Evolutionary conservation across 2,329 filamentous ascomycete genomes (phyloP), one percentile per base, ranked within the genome.

Genomic region (Pestalotiopsis sp.): DNA sequence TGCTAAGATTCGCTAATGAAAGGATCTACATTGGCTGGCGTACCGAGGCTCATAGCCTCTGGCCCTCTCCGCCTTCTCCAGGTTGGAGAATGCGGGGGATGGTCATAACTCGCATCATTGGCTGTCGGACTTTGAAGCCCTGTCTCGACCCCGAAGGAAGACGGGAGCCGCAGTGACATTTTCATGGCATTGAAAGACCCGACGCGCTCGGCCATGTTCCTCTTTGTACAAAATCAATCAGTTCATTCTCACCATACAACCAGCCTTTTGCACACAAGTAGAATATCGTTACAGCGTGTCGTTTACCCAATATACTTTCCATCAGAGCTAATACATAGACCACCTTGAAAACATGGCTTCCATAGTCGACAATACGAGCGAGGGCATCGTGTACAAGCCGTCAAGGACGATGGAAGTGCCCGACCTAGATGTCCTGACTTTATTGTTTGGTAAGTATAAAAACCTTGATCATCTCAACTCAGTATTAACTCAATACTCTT

Each of bases 351-450:
- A 14, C 0, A 80, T 80, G 78, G 70, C 75, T 0, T 76, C 73
- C 40, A 76, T 70, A 20, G 68, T 75, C 6, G 74, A 79, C 58
- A 72, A 70, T n/a, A 75, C 72, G 27, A 66, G 73, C 11, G 73
- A 76, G 56, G 73, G 80, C 71, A 79, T 79, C 73, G 80, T 84
- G 62, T 85, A 84, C 72, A 76, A 76, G 56, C 71, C 80, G 2
- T 74, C 73, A 38, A 72, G 78, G 56, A 69, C 71, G 4, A 65
- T 80, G 9, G 68, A 77, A 1, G 68, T 84, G 3, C 83, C 83
- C 0, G 73, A 77, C 12, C 41, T 84, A 20, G 83, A 86, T 69
- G 66, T 85, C 6, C 75, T 85, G 45, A 83, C 83, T 0, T 71
- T 82, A 38, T 71, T 86, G 0, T 83, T 85, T 41, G 83, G 83